A percentile compares a stretch with the other conserved stretches of the same genome.
Conservation (phyloP, 805 yeast species). For the Wickerhamomyces ciferrii region DNA sequence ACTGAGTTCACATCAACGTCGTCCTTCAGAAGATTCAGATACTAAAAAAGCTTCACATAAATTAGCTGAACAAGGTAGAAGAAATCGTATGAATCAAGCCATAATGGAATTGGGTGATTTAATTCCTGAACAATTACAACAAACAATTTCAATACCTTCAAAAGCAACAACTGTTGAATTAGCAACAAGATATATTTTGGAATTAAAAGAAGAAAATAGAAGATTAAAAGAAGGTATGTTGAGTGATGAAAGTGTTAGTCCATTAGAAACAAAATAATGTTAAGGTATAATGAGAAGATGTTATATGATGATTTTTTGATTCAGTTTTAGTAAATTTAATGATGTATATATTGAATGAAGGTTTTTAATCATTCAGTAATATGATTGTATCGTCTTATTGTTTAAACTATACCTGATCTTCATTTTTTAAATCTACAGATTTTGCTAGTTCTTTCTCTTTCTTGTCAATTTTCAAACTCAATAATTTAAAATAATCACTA, state of each 20-base stretch:
- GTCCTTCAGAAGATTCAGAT: slow-evolving; percentile 6
- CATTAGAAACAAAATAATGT: slow-evolving; percentile 17
- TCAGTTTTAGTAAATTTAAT: no score
- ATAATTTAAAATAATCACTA: no score
- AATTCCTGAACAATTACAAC: slow-evolving; percentile 55
- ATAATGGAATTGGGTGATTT: slow-evolving; percentile 66
- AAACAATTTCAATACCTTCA: slow-evolving; percentile 61
- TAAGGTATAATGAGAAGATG: no score
- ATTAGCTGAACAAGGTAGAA: slow-evolving; percentile 92
- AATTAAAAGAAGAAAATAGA: slow-evolving; percentile 33
- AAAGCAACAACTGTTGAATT: slow-evolving; percentile 95
- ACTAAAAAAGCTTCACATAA: slow-evolving; percentile 52
- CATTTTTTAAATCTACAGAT: no score
- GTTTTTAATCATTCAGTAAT: no score
- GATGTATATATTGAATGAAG: no score
- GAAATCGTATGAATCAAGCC: slow-evolving; percentile 89
- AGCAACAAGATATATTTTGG: slow-evolving; percentile 66
- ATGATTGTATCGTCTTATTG: no score
- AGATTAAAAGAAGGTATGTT: slow-evolving; percentile 12
- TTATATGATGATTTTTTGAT: no score
- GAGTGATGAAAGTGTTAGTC: slow-evolving; percentile 24
- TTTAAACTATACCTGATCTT: no score
- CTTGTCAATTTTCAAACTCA: no score
- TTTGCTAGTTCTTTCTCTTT: no score
- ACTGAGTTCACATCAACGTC: slow-evolving; percentile 9